Base-by-base conservation (phyloP, 768 basidiomycete species). In the Coprinopsis strossmayeri region DNA sequence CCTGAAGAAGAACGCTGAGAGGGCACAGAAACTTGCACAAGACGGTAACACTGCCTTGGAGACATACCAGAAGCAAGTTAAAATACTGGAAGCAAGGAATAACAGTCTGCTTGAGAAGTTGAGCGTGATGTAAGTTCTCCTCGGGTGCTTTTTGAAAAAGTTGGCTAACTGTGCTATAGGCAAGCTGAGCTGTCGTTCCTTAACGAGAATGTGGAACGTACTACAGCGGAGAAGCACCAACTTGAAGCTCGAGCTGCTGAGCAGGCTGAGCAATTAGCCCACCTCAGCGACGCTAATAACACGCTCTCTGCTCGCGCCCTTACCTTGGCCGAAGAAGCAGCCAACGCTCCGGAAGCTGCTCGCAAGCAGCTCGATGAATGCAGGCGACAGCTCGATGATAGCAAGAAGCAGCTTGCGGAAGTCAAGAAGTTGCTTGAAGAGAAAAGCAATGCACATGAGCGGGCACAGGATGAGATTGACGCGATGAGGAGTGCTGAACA, bases 21-120 rank as follows among this genome's bases (percentile, higher is more conserved):
- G 91, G 42, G 92, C 91, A 18, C 87, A 93, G 72, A 91, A 91
- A 65, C 74, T 95, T 24, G 88, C 90, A 2, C 83, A 86, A 62
- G 92, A 93, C 44, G 87, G 85, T 34, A 82, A 79, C 51, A 64
- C 60, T 17, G 89, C 85, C 21, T 66, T 96, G 34, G 90, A 91
- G 70, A 91, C 85, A 15, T 95, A 96, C 59, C 89, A 95, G 70
- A 85, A 83, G 66, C 91, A 95, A 60, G 84, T 94, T 2, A 74
- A 77, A 58, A 78, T 74, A 20, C 70, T 95, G 49, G 90, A 93
- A 58, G 87, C 90, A 57, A 75, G 87, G 48, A 82, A 90, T 55
- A 62, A 74, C 55, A 53, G 62, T 7, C 61, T 83, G 48, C 69
- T 72, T 27, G 60, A 71, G 20, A 74, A 74, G 59, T 76, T 82